These are phyloP conservation scores for Paraconiothyrium brasiliense DNA, from an alignment of 2,329 filamentous ascomycete species.

Conservation along the genomic window DNA sequence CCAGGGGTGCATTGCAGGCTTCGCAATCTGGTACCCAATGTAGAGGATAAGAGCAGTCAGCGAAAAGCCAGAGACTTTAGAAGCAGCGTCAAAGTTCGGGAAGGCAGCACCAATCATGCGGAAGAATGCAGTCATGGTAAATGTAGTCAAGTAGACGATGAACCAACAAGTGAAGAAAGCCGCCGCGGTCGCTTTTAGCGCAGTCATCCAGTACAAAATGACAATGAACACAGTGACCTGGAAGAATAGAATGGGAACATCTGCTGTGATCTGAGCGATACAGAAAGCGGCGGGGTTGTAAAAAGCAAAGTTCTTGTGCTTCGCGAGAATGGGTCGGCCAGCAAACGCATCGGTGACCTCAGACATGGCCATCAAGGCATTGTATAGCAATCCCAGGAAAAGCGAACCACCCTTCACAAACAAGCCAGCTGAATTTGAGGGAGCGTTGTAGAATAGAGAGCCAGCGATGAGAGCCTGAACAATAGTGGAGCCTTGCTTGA, in stretches of 20 bases:
- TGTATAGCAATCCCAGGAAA: constrained; percentile 71
- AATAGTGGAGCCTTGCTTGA: constrained; percentile 68
- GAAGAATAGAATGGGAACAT: constrained; percentile 64
- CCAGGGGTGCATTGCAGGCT: constrained; percentile 60
- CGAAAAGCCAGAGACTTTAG: constrained; percentile 65
- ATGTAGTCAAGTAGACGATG: constrained; percentile 72
- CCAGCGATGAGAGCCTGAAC: constrained; percentile 70
- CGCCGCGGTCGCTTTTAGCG: constrained; percentile 74
- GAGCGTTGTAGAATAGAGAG: constrained; percentile 73
- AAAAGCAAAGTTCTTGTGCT: constrained; percentile 84
- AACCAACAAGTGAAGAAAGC: constrained; percentile 85
- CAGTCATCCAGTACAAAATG: constrained; percentile 84
- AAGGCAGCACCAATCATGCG: constrained; percentile 75
- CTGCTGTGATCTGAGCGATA: constrained; percentile 74
- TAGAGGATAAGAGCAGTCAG: constrained; percentile 44
- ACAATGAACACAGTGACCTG: constrained; percentile 68
- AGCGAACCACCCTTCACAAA: constrained; percentile 71
- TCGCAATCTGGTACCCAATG: constrained; percentile 18
- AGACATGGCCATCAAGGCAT: constrained; percentile 69
- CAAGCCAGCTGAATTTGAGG: constrained; percentile 65
- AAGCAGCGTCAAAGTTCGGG: constrained; percentile 66
- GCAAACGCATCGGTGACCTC: constrained; percentile 69
- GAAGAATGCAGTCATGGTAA: constrained; percentile 86
- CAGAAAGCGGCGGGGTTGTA: constrained; percentile 82
- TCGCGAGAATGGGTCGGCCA: constrained; percentile 82